Percentiles rank a stretch among this genome's conserved stretches.
Conservation (phyloP, 2,329 filamentous ascomycete species). For the Trichoderma sp. region DNA sequence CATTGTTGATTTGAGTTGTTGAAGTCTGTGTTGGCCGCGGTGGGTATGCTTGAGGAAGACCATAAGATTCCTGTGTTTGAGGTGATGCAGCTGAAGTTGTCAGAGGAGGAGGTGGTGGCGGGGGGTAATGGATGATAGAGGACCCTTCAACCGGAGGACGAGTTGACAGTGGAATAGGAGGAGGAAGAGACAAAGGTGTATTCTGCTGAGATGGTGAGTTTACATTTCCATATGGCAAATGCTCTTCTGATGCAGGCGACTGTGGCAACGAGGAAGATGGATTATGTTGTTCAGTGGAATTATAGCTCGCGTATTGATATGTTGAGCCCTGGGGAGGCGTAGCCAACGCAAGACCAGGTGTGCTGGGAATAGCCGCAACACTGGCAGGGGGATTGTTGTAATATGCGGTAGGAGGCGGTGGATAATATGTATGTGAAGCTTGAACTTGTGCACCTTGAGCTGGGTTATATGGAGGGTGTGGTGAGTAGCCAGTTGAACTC, state of each 20-base stretch:
- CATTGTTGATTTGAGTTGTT: neutral
- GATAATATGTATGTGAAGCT: neutral
- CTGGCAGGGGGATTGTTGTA: neutral
- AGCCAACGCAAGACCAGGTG: neutral
- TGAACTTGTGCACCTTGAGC: neutral
- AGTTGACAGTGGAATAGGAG: neutral
- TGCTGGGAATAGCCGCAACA: neutral
- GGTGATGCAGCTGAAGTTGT: neutral
- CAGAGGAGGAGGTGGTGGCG: neutral
- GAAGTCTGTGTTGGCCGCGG: neutral
- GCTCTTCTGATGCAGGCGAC: neutral
- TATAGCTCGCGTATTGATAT: neutral
- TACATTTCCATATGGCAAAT: neutral
- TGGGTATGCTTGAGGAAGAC: neutral
- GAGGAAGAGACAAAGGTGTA: neutral
- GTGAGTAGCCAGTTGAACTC: neutral
- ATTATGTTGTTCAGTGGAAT: neutral
- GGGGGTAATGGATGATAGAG: neutral
- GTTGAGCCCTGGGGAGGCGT: neutral
- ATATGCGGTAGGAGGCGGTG: neutral
- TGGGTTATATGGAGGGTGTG: constrained; percentile 1
- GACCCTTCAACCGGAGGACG: neutral
- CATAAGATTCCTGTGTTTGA: neutral
- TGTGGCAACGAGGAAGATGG: neutral
- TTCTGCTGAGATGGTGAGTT: constrained; percentile 3